A percentile compares a stretch with the other conserved stretches of the same genome.
These are phyloP conservation scores for Backusella westeae DNA, from an alignment of 192 early-diverging fungal genomes.

Conservation along the genomic window DNA sequence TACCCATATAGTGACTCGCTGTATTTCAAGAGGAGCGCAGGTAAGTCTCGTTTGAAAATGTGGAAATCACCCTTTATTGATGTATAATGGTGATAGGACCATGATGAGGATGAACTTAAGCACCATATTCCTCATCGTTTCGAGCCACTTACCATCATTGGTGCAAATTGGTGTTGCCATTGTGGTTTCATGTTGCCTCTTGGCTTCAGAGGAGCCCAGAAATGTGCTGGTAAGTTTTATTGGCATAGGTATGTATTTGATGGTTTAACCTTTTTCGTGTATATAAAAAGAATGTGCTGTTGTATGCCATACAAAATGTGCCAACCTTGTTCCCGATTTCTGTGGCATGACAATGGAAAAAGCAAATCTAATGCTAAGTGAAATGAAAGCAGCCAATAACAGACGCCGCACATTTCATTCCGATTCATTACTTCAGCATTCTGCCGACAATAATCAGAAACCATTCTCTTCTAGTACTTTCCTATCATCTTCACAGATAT, in stretches of 20 bases:
- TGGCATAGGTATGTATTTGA: neutral
- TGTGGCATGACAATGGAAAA: conserved; percentile 88
- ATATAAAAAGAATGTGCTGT: conserved; percentile 69
- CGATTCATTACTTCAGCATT: neutral
- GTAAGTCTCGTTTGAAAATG: neutral
- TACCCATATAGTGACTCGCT: conserved; percentile 79
- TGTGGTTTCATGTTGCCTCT: conserved; percentile 95
- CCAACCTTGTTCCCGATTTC: conserved; percentile 82
- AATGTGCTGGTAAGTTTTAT: conserved; percentile 43
- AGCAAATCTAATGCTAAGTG: conserved; percentile 82
- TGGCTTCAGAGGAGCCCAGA: conserved; percentile 61
- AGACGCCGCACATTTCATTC: conserved; percentile 11
- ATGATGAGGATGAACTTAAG: conserved; percentile 68
- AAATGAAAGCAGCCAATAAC: conserved; percentile 66
- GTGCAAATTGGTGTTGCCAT: conserved; percentile 97
- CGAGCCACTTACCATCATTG: conserved; percentile 75
- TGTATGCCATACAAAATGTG: conserved; percentile 82
- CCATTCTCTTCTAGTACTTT: neutral
- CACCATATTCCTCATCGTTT: conserved; percentile 98
- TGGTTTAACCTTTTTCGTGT: neutral
- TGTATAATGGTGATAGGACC: conserved; percentile 33
- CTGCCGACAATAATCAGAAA: conserved; percentile 3
- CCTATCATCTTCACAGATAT: neutral
- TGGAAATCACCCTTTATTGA: neutral
- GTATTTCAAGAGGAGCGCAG: conserved; percentile 53